Evolutionary conservation across 768 basidiomycete species (phyloP).

Genomic region (Leccinum longicurvipes): DNA sequence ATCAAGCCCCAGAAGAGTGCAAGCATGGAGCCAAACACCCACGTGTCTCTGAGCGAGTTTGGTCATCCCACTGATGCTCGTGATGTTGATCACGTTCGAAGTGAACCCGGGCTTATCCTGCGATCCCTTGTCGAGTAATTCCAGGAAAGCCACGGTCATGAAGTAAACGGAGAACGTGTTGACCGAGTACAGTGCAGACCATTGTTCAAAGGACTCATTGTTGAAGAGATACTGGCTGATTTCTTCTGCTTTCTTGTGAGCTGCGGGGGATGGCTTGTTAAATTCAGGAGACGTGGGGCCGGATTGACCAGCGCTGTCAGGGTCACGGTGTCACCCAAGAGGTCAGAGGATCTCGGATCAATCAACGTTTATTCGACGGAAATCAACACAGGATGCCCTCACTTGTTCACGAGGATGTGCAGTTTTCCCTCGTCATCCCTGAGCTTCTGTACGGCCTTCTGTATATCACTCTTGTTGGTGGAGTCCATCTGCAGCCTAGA

Average conservation of each 20-base stretch:
- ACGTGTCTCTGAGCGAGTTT: conserved; percentile 78
- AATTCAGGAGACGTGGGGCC: conserved; percentile 65
- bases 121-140: conserved; percentile 69
- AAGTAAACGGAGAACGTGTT: conserved; percentile 81
- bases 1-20: neutral
- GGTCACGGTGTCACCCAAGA: too few species aligned
- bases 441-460: conserved; percentile 43
- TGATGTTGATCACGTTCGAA: conserved; percentile 72
- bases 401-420: conserved; percentile 86
- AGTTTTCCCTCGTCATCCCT: conserved; percentile 53
- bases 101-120: conserved; percentile 54
- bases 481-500: conserved; percentile 66
- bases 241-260: conserved; percentile 60
- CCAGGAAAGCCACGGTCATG: conserved; percentile 71
- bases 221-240: conserved; percentile 69
- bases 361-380: neutral
- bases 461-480: conserved; percentile 66
- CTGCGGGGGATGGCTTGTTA: conserved; percentile 49
- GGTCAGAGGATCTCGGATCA: neutral
- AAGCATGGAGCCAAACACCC: conserved; percentile 25
- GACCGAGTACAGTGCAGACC: conserved; percentile 59
- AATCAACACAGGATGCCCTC: conserved; percentile 11
- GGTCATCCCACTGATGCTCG: conserved; percentile 69
- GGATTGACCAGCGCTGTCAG: conserved; percentile 64
- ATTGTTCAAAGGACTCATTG: conserved; percentile 59